Conservation (phyloP, 805 yeast genomes). For the Ogataea sp. region DNA sequence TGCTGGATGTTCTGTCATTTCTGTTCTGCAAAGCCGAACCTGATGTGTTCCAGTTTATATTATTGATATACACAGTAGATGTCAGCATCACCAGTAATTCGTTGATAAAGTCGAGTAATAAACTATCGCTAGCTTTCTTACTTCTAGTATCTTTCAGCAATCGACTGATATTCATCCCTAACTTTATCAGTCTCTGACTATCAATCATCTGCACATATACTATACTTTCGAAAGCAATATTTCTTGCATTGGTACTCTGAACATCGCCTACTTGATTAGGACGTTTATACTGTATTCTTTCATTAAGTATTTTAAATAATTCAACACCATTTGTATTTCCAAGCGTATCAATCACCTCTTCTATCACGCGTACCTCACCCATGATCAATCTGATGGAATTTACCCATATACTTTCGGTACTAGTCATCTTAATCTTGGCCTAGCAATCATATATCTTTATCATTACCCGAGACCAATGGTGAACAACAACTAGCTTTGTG, state of each 20-base stretch:
- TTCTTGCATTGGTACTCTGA: not conserved
- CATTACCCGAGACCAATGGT: too few relatives aligned
- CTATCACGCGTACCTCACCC: not conserved
- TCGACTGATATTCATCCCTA: not conserved
- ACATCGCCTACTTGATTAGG: too few relatives aligned
- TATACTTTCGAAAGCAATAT: not conserved
- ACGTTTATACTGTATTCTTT: not conserved
- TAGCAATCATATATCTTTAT: too few relatives aligned
- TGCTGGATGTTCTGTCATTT: too few relatives aligned
- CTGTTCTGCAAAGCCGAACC: too few relatives aligned
- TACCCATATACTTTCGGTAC: too few relatives aligned
- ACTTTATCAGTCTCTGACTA: constrained; percentile 1
- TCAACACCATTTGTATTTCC: not conserved
- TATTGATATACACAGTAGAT: not conserved
- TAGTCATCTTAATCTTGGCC: too few relatives aligned
- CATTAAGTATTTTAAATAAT: not conserved
- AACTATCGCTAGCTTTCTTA: not conserved
- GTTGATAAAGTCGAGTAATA: not conserved
- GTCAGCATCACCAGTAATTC: not conserved
- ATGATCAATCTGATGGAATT: not conserved
- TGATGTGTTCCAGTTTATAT: too few relatives aligned
- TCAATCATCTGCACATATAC: constrained; percentile 2
- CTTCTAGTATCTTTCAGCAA: not conserved
- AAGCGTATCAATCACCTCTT: not conserved
- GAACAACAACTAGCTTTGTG: too few relatives aligned